phyloP scores from a whole-genome alignment of 495 filamentous ascomycete species.

The Collariella sp. region DNA sequence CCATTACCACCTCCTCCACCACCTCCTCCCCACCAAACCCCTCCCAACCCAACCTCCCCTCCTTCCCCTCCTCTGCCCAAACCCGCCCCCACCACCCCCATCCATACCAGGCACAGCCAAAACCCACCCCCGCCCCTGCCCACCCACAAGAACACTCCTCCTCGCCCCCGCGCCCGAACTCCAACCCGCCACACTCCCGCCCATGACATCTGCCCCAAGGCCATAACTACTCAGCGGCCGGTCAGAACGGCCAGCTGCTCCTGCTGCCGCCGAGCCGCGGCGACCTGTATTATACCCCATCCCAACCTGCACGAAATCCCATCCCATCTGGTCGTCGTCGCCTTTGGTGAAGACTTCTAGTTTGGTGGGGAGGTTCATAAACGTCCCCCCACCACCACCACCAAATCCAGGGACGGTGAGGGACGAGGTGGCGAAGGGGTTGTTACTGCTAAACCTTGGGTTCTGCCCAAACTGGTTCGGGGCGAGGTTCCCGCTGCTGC shows the following conservation, averaged over 20 bases:
- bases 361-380: constrained; percentile 48
- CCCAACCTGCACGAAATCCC: constrained; percentile 55
- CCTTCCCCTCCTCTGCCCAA: constrained; percentile 17
- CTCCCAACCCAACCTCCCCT: neutral
- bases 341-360: constrained; percentile 83
- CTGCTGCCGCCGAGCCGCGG: too few relatives aligned
- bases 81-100: constrained; percentile 69
- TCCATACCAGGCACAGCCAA: constrained; percentile 72
- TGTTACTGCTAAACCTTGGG: constrained; percentile 43
- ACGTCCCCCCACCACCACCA: neutral
- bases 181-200: constrained; percentile 30
- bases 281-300: neutral
- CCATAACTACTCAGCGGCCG: constrained; percentile 46
- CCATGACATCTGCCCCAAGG: too few relatives aligned
- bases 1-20: constrained; percentile 3
- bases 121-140: constrained; percentile 73
- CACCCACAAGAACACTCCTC: constrained; percentile 48
- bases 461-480: too few relatives aligned
- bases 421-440: constrained; percentile 40
- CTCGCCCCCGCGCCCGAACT: constrained; percentile 35
- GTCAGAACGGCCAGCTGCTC: neutral
- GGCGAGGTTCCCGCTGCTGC: constrained; percentile 30
- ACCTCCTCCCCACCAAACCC: neutral
- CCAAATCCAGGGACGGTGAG: constrained; percentile 7
- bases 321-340: constrained; percentile 66